Evolutionary conservation across 1,284 basidiomycete species (phyloP), one percentile per base, ranked within the genome.

Genomic region (Cutaneotrichosporon mucoides): DNA sequence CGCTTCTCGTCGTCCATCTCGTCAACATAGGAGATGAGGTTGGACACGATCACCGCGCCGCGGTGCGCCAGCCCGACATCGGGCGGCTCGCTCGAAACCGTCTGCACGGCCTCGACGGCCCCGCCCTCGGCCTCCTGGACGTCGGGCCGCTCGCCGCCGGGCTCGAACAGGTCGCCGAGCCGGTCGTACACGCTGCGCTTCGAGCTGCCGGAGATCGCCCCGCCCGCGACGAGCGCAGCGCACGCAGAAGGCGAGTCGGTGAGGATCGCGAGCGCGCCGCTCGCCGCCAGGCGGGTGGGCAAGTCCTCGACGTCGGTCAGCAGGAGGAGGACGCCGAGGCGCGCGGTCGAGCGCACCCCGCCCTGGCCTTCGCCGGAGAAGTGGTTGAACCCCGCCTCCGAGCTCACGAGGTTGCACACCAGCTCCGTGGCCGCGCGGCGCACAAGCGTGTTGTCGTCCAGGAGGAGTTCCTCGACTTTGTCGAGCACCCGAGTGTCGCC

Each of bases 391-490:
- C 88, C 85, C 1, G 81, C 78, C 50, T 92, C 88, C 24, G 86
- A 88, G 11, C 82, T 84, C 45, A 92, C 83, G 34, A 99, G 82
- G 76, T 99, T 99, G 81, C 94, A 98, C 2, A 94, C 81, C n/a
- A 98, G 84, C 77, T 99, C 92, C 55, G 87, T 87, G 1, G 92
- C 86, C 0, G 95, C 94, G 59, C 95, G 82, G 15, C 92, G 85
- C 50, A 95, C 81, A 64, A 98, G 82, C 0, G 76, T 77, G 72
- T 97, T 88, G 57, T 93, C 90, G 68, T 91, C 89, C 37, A 95
- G 78, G 70, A 97, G 82, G 24, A 91, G 74, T n/a, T 89, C 82
- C 71, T 95, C 92, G 7, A 90, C 81, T 61, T 84, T 86, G 69
- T 81, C 81, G 52, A 91, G 69, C 5, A 67, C 56, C 43, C 48